Conservation (phyloP, 2,329 filamentous ascomycete species). For the Talaromyces funiculosus region DNA sequence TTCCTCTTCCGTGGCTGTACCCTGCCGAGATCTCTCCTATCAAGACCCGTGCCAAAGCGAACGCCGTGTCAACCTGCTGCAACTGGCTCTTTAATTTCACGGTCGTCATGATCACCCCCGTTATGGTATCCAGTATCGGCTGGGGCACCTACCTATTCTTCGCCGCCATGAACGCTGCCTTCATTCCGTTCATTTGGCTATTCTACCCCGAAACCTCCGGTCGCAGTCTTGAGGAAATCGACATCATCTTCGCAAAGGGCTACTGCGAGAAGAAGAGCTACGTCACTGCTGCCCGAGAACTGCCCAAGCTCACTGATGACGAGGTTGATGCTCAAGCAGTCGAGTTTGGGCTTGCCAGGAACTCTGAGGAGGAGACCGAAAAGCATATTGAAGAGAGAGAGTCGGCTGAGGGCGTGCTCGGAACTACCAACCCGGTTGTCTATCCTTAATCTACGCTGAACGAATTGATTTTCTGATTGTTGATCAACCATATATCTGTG, state of each 20-base stretch:
- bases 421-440: not conserved
- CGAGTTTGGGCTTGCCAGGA: slow-evolving; percentile 22
- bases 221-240: slow-evolving; percentile 41
- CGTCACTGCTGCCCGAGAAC: slow-evolving; percentile 27
- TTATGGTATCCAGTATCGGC: slow-evolving; percentile 34
- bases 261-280: slow-evolving; percentile 39
- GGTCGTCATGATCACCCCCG: slow-evolving; percentile 47
- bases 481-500: not conserved
- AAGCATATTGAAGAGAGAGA: slow-evolving; percentile 8
- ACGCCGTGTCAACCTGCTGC: slow-evolving; percentile 49
- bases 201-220: slow-evolving; percentile 50
- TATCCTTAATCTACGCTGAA: not conserved
- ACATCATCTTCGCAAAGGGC: slow-evolving; percentile 43
- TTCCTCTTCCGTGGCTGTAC: slow-evolving; percentile 57
- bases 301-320: slow-evolving; percentile 31
- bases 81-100: slow-evolving; percentile 56
- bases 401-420: not conserved
- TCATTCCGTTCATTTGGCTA: slow-evolving; percentile 50
- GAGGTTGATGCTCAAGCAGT: slow-evolving; percentile 30
- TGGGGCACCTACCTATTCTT: slow-evolving; percentile 45
- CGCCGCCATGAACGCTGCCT: slow-evolving; percentile 37
- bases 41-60: slow-evolving; percentile 52
- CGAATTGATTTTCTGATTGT: not conserved
- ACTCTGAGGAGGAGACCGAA: slow-evolving; percentile 4
- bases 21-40: slow-evolving; percentile 51